Percentiles rank a stretch among this genome's conserved stretches.
phyloP scores from a whole-genome alignment of 352 stramenopile species.

The Globisporangium emineosum region DNA sequence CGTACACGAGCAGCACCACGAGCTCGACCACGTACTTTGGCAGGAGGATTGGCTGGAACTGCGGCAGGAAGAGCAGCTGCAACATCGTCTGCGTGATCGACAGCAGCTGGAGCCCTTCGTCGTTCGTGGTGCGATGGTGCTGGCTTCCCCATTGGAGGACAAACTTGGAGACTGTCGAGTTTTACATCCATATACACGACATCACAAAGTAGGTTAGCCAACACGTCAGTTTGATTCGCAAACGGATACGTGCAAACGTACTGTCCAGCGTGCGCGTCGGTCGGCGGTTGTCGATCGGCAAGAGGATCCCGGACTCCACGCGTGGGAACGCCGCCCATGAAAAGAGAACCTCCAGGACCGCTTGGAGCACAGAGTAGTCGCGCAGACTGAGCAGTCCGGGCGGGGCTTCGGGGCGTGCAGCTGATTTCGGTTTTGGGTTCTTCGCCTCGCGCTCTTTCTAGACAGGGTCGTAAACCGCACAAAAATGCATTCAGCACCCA shows the following conservation, averaged over 20 bases:
- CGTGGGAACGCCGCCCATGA: constrained; percentile 61
- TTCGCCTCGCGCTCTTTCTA: constrained; percentile 1
- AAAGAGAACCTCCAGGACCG: constrained; percentile 70
- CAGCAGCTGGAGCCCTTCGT: constrained; percentile 33
- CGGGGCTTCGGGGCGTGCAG: constrained; percentile 39
- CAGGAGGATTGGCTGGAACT: constrained; percentile 76
- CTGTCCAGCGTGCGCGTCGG: constrained; percentile 79
- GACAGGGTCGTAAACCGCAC: not conserved
- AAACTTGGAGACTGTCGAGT: constrained; percentile 42
- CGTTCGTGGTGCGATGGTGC: constrained; percentile 10
- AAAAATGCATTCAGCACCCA: not conserved
- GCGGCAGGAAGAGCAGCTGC: constrained; percentile 57
- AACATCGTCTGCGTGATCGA: constrained; percentile 45
- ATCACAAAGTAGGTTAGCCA: not conserved
- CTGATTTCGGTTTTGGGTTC: constrained; percentile 13
- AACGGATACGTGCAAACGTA: constrained; percentile 24
- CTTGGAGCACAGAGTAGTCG: constrained; percentile 82
- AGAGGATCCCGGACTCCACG: constrained; percentile 48
- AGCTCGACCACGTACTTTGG: constrained; percentile 79
- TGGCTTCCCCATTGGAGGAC: constrained; percentile 46
- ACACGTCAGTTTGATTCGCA: not conserved
- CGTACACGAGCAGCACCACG: constrained; percentile 64
- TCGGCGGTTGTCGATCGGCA: constrained; percentile 57
- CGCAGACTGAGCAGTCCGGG: constrained; percentile 73
- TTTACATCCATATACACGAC: not conserved